Base-by-base conservation (phyloP, 148 eudicot species). In the Tetragonia tetragonoides region DNA sequence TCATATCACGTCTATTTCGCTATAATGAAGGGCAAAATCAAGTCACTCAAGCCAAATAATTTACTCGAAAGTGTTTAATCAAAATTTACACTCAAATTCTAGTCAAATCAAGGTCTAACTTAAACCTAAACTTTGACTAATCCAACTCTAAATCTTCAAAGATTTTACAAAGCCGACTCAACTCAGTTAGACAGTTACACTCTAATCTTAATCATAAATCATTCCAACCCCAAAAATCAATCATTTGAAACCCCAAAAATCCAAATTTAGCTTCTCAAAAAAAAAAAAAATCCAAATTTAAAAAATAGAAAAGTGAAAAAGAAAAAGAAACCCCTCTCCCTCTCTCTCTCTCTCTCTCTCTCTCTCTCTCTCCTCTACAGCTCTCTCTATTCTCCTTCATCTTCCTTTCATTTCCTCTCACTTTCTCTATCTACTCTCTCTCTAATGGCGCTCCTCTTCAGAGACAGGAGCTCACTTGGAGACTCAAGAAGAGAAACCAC, bases 391-490 rank as follows among this genome's bases (percentile, higher is more conserved):
- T 37, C 0, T 59, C 41, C 7, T 17, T 9, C 3, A 37, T 20
- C 23, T 46, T 15, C 57, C 9, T 9, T 2, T 44, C 47, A 44
- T 44, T 9, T 9, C 9, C 53, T 47, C 10, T 47, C 23, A 20
- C 34, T 60, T 49, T 65, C 72, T 64, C 57, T 60, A 11, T 20
- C 15, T 70, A 16, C 17, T 54, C 51, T 49, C 81, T 65, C 78
- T 75, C 76, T 76, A 80, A 93, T 93, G 98, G 92, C 98, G 75
- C 89, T 89, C 75, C 87, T 94, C 79, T 94, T 91, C 88, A 76
- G 96, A 70, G 90, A 89, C 83, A 81, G 82, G 54, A 75, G 87
- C 66, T 70, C 87, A 51, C 80, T 90, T 18, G 86, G 90, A 68
- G 91, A 84, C 24, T 94, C 97, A 76, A 81, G 65, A 60, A 77